A percentile compares a stretch with the other conserved stretches of the same genome.
phyloP scores from a whole-genome alignment of 805 yeast genomes.

The Scheffersomyces coipomensis region DNA sequence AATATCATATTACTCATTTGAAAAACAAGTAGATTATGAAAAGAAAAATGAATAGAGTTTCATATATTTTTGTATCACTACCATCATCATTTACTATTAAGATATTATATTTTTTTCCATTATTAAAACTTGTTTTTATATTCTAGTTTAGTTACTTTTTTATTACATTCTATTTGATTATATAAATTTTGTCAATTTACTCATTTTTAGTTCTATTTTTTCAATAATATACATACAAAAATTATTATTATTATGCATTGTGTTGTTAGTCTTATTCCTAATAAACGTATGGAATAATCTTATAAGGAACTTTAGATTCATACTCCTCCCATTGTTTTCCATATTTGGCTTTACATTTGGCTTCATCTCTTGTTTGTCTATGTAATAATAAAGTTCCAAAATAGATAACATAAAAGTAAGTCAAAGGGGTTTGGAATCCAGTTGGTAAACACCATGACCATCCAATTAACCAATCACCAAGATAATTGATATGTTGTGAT shows the following conservation, averaged over 20 bases:
- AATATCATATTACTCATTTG: constrained; percentile 81
- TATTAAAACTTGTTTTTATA: no score
- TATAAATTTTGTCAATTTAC: no score
- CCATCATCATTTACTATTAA: no score
- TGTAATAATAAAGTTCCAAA: constrained; percentile 82
- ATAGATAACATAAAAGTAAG: constrained; percentile 84
- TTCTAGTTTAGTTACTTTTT: no score
- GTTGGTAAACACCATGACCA: constrained; percentile 92
- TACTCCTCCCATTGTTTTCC: constrained; percentile 86
- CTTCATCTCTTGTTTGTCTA: constrained; percentile 89
- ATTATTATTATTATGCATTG: no score
- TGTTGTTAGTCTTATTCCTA: no score
- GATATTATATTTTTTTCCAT: no score
- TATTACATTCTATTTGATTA: no score
- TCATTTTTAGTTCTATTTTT: no score
- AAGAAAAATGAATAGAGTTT: constrained; percentile 41
- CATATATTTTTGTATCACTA: no score
- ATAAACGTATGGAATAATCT: constrained; percentile 86
- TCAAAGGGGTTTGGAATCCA: constrained; percentile 74
- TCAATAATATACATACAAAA: no score
- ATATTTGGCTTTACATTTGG: constrained; percentile 83
- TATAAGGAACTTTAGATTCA: constrained; percentile 77
- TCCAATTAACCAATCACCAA: constrained; percentile 94
- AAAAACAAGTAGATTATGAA: constrained; percentile 57
- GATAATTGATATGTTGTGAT: constrained; percentile 90